Evolutionary conservation across 1,139 yeast species (phyloP).

Genomic region (Schwanniomyces etchellsii): DNA sequence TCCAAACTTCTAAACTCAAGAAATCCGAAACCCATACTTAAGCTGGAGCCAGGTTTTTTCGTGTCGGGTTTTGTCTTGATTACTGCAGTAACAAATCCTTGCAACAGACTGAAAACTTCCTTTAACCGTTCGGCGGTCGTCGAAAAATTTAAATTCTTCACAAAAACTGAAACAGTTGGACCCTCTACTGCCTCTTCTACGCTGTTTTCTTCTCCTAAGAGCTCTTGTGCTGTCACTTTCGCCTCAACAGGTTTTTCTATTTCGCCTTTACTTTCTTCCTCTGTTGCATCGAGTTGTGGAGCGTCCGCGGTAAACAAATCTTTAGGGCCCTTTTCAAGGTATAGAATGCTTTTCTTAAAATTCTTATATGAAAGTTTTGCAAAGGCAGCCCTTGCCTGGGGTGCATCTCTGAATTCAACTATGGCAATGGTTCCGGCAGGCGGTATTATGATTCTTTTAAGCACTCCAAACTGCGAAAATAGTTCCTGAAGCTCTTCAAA

Average conservation of each 20-base stretch:
- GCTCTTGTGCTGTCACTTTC: conserved; percentile 23
- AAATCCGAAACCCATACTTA: conserved; percentile 97
- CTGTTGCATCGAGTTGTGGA: conserved; percentile 25
- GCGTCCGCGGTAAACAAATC: conserved; percentile 68
- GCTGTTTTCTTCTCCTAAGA: conserved; percentile 15
- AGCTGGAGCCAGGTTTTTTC: conserved; percentile 53
- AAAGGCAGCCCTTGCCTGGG: conserved; percentile 87
- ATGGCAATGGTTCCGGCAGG: conserved; percentile 97
- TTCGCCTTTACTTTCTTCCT: conserved; percentile 11
- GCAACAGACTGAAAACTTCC: conserved; percentile 59
- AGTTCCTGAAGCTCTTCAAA: conserved; percentile 75
- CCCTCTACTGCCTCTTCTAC: conserved; percentile 46
- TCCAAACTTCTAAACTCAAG: conserved; percentile 79
- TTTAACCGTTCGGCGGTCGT: conserved; percentile 60
- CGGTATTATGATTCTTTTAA: conserved; percentile 83
- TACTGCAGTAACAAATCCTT: conserved; percentile 78
- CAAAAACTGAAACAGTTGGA: conserved; percentile 80
- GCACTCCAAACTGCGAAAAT: conserved; percentile 73
- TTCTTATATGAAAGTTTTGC: conserved; percentile 81
- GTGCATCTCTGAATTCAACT: conserved; percentile 80
- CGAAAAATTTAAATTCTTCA: conserved; percentile 84
- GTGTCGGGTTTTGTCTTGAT: conserved; percentile 89
- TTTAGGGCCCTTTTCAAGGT: conserved; percentile 91
- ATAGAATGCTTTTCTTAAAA: conserved; percentile 78
- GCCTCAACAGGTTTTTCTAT: conserved; percentile 26